Conservation (phyloP, 345 rosid genomes). For the Citrus sp. region DNA sequence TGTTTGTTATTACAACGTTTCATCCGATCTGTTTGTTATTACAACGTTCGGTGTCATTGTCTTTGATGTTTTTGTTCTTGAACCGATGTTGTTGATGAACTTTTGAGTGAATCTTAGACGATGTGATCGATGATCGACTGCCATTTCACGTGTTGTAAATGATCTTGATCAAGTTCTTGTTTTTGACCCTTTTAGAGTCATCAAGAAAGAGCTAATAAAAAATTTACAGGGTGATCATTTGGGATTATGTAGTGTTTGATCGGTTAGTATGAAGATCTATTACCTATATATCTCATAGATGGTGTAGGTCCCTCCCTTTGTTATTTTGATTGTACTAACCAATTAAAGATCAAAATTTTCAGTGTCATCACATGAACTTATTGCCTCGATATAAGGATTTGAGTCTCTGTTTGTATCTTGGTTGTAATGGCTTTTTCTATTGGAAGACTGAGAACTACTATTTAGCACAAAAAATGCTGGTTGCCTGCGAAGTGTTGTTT, state of each 20-base stretch:
- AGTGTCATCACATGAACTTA: too few species aligned
- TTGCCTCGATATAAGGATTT: too few species aligned
- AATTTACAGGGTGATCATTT: background rate
- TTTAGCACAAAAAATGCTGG: background rate
- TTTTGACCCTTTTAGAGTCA: background rate
- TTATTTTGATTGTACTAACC: too few species aligned
- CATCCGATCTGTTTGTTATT: background rate
- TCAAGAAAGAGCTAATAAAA: background rate
- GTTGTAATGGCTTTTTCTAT: background rate
- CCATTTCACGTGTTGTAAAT: background rate
- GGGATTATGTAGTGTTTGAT: background rate
- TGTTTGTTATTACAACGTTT: background rate
- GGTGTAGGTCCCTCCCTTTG: too few species aligned
- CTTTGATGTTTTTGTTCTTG: background rate
- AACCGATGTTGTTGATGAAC: background rate
- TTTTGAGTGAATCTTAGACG: background rate
- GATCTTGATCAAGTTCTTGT: background rate
- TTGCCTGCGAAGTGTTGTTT: background rate
- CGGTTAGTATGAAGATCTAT: background rate
- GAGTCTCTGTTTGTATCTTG: background rate
- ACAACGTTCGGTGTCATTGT: background rate
- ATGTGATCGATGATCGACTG: background rate
- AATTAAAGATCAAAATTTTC: background rate
- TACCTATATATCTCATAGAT: background rate
- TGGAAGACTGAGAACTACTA: background rate